Conservation (phyloP, 352 stramenopile genomes). For the Plasmopara muralis region DNA sequence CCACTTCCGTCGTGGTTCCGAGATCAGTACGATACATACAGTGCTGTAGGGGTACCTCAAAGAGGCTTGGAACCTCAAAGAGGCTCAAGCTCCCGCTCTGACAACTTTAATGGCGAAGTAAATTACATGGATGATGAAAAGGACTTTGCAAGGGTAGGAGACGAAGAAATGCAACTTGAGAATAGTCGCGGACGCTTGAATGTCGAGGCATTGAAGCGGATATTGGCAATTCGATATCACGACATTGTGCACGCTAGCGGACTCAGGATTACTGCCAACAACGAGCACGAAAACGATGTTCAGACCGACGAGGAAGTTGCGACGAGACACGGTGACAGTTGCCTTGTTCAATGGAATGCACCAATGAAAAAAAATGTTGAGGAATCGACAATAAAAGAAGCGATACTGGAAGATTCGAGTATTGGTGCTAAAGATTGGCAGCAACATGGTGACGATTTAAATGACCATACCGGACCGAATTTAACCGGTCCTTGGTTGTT, state of each 20-base stretch:
- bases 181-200: slow-evolving; percentile 19
- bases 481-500: slow-evolving; percentile 26
- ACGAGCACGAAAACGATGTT: background rate
- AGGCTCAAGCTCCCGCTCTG: slow-evolving; percentile 3
- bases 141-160: slow-evolving; percentile 1
- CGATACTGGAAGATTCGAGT: background rate
- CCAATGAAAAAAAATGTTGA: slow-evolving; percentile 1
- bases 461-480: slow-evolving; percentile 5
- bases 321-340: background rate
- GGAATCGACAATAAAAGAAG: background rate
- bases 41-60: background rate
- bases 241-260: slow-evolving; percentile 17
- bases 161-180: slow-evolving; percentile 29
- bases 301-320: background rate
- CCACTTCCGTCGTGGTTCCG: slow-evolving; percentile 62
- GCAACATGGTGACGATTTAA: background rate
- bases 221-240: slow-evolving; percentile 20
- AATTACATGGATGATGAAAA: slow-evolving; percentile 4
- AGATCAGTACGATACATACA: slow-evolving; percentile 67
- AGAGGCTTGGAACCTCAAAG: slow-evolving; percentile 6
- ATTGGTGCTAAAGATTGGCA: background rate
- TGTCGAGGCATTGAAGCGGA: slow-evolving; percentile 8
- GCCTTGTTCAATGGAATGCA: background rate
- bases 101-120: slow-evolving; percentile 14
- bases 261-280: slow-evolving; percentile 3